phyloP scores from a whole-genome alignment of 2,329 filamentous ascomycete genomes.

The Microcyclospora tardicrescens region DNA sequence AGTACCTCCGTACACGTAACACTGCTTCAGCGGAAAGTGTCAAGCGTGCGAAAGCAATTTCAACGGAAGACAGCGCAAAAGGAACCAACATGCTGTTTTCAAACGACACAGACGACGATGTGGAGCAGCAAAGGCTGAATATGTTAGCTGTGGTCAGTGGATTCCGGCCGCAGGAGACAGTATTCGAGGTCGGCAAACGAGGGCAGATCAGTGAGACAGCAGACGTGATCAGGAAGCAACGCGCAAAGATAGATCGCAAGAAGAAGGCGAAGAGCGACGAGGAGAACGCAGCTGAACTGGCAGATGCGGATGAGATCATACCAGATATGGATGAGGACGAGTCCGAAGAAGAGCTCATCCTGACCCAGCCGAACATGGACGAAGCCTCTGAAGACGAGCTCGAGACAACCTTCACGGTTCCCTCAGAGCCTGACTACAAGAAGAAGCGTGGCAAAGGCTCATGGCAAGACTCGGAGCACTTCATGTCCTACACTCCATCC shows the following conservation, averaged over 20 bases:
- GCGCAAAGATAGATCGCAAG: conserved; percentile 48
- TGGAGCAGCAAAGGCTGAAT: conserved; percentile 61
- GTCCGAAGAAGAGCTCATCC: conserved; percentile 24
- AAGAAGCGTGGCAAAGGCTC: conserved; percentile 26
- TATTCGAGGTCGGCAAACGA: conserved; percentile 71
- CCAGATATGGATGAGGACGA: conserved; percentile 26
- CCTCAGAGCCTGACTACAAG: conserved; percentile 1
- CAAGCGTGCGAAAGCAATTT: conserved; percentile 68
- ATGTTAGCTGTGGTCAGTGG: conserved; percentile 84
- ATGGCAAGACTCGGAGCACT: conserved; percentile 77
- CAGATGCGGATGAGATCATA: conserved; percentile 19
- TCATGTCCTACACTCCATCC: conserved; percentile 90
- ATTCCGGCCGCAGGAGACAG: conserved; percentile 81
- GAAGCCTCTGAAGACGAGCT: conserved; percentile 41
- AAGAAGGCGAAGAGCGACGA: conserved; percentile 29
- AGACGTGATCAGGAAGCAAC: conserved; percentile 61
- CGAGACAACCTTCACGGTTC: conserved; percentile 37
- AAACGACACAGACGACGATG: conserved; percentile 44
- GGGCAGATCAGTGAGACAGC: conserved; percentile 56
- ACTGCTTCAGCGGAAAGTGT: conserved; percentile 83
- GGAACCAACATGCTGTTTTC: conserved; percentile 68
- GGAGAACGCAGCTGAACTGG: conserved; percentile 4
- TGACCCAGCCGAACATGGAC: conserved; percentile 26
- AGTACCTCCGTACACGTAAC: conserved; percentile 82
- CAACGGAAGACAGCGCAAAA: conserved; percentile 55